phyloP scores from a whole-genome alignment of 352 stramenopile genomes.

The Pythium brassicae region DNA sequence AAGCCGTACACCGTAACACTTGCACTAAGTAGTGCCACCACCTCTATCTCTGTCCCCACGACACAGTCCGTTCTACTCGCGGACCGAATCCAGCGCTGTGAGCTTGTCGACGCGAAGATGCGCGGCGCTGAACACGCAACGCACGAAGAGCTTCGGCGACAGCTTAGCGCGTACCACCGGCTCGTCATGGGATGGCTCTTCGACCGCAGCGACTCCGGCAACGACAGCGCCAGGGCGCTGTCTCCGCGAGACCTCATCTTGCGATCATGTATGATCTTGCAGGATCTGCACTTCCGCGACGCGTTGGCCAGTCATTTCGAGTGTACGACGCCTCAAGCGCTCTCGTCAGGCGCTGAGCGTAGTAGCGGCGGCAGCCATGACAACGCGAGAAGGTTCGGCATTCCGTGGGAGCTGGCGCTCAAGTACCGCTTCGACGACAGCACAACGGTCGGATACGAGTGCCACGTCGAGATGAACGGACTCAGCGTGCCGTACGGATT shows the following conservation, averaged over 20 bases:
- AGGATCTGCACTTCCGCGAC: constrained; percentile 58
- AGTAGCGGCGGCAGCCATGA: constrained; percentile 1
- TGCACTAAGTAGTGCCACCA: too few relatives aligned
- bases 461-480: constrained; percentile 47
- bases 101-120: constrained; percentile 27
- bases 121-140: background rate
- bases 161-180: constrained; percentile 2
- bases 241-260: constrained; percentile 24
- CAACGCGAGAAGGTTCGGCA: background rate
- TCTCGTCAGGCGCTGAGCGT: too few relatives aligned
- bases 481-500: constrained; percentile 60
- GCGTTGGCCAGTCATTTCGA: constrained; percentile 28
- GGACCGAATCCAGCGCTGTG: constrained; percentile 38
- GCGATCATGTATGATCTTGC: constrained; percentile 27
- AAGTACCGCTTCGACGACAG: constrained; percentile 61
- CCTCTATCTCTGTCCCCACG: too few relatives aligned
- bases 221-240: too few relatives aligned
- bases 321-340: background rate
- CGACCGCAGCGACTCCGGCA: background rate
- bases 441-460: constrained; percentile 58
- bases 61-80: constrained; percentile 39
- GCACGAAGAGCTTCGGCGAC: constrained; percentile 1
- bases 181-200: constrained; percentile 3
- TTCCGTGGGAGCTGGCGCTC: constrained; percentile 48
- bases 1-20: background rate